Percentiles rank a stretch among this genome's conserved stretches.
phyloP scores from a whole-genome alignment of 2,329 filamentous ascomycete species.

The Aschersonia sp. region DNA sequence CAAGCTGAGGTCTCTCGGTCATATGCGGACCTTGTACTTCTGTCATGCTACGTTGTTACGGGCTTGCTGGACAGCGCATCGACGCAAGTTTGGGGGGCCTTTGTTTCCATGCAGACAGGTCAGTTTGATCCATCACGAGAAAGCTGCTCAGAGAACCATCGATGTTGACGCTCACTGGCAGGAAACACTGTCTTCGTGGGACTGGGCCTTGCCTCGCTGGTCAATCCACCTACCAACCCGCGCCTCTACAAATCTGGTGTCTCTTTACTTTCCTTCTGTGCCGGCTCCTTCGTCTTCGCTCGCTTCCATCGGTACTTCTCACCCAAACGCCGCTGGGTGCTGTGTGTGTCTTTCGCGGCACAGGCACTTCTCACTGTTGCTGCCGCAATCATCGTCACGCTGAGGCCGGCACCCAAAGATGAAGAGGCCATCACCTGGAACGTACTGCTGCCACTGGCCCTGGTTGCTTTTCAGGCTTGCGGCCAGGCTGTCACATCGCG shows the following conservation, averaged over 20 bases:
- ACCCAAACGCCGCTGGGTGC: slow-evolving; percentile 48
- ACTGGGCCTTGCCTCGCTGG: slow-evolving; percentile 50
- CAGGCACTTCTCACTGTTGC: slow-evolving; percentile 35
- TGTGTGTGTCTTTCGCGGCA: slow-evolving; percentile 40
- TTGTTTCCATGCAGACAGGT: slow-evolving; percentile 77
- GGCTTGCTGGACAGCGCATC: slow-evolving; percentile 64
- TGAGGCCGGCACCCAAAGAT: slow-evolving; percentile 21
- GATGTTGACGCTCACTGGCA: slow-evolving; percentile 9
- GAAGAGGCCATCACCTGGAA: slow-evolving; percentile 37
- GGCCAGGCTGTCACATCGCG: slow-evolving; percentile 66
- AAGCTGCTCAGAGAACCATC: no score
- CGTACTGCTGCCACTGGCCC: slow-evolving; percentile 49
- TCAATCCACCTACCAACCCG: slow-evolving; percentile 11
- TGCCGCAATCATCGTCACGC: slow-evolving; percentile 39
- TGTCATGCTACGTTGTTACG: slow-evolving; percentile 63
- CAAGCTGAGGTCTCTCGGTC: slow-evolving; percentile 38
- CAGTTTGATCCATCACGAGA: slow-evolving; percentile 8
- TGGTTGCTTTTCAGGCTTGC: slow-evolving; percentile 63
- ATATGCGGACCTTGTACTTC: slow-evolving; percentile 52
- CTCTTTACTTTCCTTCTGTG: slow-evolving; percentile 55
- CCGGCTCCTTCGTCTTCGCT: slow-evolving; percentile 58
- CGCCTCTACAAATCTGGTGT: slow-evolving; percentile 44
- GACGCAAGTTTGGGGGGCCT: slow-evolving; percentile 64
- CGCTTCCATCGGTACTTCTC: slow-evolving; percentile 50
- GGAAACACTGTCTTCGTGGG: slow-evolving; percentile 70